phyloP scores from a whole-genome alignment of 805 yeast genomes.

The Sugiyamaella mastotermitis region DNA sequence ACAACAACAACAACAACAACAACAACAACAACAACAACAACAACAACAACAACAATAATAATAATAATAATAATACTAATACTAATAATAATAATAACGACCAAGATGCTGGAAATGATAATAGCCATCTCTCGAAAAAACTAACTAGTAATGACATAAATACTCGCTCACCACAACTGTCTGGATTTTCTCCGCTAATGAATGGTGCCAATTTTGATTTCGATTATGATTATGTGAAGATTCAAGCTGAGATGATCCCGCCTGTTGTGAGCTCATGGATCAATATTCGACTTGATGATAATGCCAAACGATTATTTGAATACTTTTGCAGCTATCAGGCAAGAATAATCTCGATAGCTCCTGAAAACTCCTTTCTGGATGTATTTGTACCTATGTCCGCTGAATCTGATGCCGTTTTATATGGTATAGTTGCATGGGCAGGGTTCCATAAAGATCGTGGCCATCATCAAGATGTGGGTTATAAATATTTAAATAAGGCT shows the following conservation, averaged over 20 bases:
- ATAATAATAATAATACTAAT: background rate
- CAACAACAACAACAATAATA: background rate
- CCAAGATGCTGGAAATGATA: constrained; percentile 1
- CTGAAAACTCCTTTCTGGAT: constrained; percentile 47
- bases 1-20: background rate
- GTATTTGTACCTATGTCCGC: constrained; percentile 50
- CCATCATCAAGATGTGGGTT: constrained; percentile 26
- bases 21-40: background rate
- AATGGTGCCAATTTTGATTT: no score
- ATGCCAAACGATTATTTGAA: constrained; percentile 40
- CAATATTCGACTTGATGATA: constrained; percentile 36
- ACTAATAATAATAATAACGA: background rate
- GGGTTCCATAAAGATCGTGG: constrained; percentile 29
- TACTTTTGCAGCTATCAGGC: constrained; percentile 41
- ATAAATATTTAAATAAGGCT: constrained; percentile 22
- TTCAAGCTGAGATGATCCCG: no score
- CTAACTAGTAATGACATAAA: no score
- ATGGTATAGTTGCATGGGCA: constrained; percentile 56
- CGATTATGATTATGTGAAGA: no score
- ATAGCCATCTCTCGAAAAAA: no score
- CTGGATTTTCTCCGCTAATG: no score
- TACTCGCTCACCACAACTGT: no score
- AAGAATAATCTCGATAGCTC: constrained; percentile 41
- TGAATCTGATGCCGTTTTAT: constrained; percentile 42
- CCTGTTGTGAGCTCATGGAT: constrained; percentile 3